Conservation (phyloP, 371 early-diverging fungal genomes). For the Mortierella sp. region DNA sequence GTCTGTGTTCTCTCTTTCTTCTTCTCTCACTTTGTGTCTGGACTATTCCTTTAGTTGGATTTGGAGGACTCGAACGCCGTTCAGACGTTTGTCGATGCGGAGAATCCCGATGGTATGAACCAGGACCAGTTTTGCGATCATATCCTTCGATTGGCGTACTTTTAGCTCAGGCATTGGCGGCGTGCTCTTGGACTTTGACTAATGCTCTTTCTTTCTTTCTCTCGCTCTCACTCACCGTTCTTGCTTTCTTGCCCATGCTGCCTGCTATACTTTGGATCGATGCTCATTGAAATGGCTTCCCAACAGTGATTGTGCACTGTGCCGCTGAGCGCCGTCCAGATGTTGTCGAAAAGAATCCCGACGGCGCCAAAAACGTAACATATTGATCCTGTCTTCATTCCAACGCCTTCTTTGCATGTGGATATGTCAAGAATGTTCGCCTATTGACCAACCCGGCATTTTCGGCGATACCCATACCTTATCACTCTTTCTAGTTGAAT, state of each 20-base stretch:
- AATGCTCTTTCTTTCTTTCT: conserved; percentile 6
- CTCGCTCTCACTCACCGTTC: neutral
- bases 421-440: neutral
- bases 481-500: conserved; percentile 66
- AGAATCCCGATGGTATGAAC: conserved; percentile 72
- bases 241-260: neutral
- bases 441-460: neutral
- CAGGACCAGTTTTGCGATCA: neutral
- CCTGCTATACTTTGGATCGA: neutral
- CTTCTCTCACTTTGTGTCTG: neutral
- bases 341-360: conserved; percentile 79
- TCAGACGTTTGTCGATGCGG: conserved; percentile 65
- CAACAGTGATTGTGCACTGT: conserved; percentile 81
- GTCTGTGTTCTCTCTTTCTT: neutral
- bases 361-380: conserved; percentile 67
- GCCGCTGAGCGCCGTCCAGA: conserved; percentile 93
- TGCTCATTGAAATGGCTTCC: neutral
- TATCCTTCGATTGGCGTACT: neutral
- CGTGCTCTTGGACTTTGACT: neutral
- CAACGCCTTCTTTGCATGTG: neutral
- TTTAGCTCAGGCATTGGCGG: neutral
- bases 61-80: conserved; percentile 73
- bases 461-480: neutral
- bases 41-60: conserved; percentile 64
- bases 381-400: neutral